Evolutionary conservation across 2,329 filamentous ascomycete species (phyloP), one percentile per base, ranked within the genome.

Genomic region (Pseudogymnoascus sp.): DNA sequence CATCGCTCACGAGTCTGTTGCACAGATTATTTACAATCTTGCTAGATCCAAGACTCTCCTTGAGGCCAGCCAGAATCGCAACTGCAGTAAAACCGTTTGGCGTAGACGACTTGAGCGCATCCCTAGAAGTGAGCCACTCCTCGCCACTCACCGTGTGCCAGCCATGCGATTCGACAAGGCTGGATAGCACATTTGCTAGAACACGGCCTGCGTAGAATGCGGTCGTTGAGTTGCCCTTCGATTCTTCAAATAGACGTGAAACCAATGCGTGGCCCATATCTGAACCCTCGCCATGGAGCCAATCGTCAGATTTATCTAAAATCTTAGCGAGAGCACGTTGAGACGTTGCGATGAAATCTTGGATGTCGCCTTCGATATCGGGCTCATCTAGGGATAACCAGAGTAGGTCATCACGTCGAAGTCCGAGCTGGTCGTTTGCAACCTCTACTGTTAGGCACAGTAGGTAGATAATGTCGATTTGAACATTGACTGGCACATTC

Each of bases 1-100:
- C 70, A 66, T 88, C 84, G 68, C 85, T 87, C 34, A 87, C 77
- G 0, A 88, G 77, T 11, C 82, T 79, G 69, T 87, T 87, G 71
- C 81, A 83, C 43, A 88, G 79, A 61, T 77, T 85, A 63, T 75
- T 81, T 21, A 83, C 73, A 0, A 74, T 65, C 66, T 79, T 83
- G 0, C 81, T 85, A 0, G 77, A 72, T 3, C 77, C 76, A 6
- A 84, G 73, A 1, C 77, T 73, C 68, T 85, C 80, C 2, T 81
- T 80, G 28, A 86, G 77, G 0, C 84, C 85, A 0, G 75, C 70
- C 2, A 87, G 70, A 2, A 85, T 73, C 0, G 82, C 84, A 2
- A 79, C 73, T 0, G 81, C 79, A 0, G 79, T 75, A 0, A 87
- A 74, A 0, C 79, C 75, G 0, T 81, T 82, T 1, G 78, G 69